These are phyloP conservation scores for Malassezia arunalokei DNA, from an alignment of 1,284 basidiomycete genomes.

Conservation along the genomic window DNA sequence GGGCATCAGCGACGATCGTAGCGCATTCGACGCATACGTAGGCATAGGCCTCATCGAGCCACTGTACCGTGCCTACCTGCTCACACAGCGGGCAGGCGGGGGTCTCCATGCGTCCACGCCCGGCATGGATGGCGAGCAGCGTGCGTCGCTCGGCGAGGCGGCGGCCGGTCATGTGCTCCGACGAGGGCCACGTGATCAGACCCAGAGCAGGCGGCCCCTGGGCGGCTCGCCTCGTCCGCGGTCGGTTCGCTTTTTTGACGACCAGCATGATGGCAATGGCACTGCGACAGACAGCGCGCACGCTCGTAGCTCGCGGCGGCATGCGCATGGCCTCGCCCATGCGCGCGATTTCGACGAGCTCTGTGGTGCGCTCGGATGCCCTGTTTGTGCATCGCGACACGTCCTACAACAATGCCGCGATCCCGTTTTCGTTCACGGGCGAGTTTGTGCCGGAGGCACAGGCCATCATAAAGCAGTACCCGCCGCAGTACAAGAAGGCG, in stretches of 20 bases:
- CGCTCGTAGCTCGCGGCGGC: neutral
- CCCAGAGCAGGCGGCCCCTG: too few species aligned
- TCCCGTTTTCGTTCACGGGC: conserved; percentile 73
- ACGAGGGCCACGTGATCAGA: too few species aligned
- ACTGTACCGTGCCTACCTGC: conserved; percentile 9
- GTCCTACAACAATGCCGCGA: conserved; percentile 61
- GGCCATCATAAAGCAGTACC: conserved; percentile 83
- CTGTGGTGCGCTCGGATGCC: conserved; percentile 28
- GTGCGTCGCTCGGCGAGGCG: too few species aligned
- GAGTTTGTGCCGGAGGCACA: conserved; percentile 73
- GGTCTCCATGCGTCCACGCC: too few species aligned
- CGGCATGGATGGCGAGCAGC: too few species aligned
- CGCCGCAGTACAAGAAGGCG: conserved; percentile 85
- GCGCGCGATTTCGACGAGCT: conserved; percentile 24
- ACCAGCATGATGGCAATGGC: conserved; percentile 10
- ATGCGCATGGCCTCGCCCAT: neutral
- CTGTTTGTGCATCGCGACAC: conserved; percentile 67
- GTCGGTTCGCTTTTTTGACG: too few species aligned
- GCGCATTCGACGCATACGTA: conserved; percentile 9
- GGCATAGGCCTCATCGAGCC: neutral
- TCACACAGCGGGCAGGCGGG: neutral
- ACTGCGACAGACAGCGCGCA: conserved; percentile 5
- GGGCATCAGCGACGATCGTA: neutral
- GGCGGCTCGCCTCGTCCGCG: too few species aligned
- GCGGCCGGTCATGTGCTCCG: too few species aligned